Conservation (phyloP, 225 moss, liverwort and hornwort genomes). For the Antitrichia curtipendula region DNA sequence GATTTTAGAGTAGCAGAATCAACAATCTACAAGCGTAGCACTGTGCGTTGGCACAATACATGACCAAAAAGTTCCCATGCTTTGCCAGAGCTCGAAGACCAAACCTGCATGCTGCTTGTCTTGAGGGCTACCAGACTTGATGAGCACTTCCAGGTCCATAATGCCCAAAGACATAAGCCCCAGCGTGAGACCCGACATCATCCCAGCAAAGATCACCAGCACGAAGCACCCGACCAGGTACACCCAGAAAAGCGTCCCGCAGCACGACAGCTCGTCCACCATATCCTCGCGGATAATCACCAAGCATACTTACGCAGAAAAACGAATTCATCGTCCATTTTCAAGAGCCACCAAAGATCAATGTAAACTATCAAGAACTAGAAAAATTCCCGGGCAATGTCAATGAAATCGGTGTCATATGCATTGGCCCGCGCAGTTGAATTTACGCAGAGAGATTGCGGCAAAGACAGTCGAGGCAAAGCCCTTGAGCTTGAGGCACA, state of each 20-base stretch:
- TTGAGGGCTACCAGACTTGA: constrained; percentile 23
- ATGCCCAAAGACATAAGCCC: constrained; percentile 49
- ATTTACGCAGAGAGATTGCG: neutral
- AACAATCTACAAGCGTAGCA: neutral
- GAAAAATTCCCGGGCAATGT: neutral
- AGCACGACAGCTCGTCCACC: constrained; percentile 11
- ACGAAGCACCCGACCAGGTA: constrained; percentile 16
- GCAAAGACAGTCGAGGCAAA: neutral
- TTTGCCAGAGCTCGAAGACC: neutral
- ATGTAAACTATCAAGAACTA: neutral
- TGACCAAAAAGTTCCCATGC: neutral
- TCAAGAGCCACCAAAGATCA: neutral
- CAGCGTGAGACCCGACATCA: constrained; percentile 46
- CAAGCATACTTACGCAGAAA: neutral
- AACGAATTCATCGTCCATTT: neutral
- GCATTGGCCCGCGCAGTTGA: neutral
- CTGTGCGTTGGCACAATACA: neutral
- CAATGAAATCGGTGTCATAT: neutral
- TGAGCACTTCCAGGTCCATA: constrained; percentile 45
- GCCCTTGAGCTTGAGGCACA: neutral
- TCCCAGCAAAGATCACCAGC: constrained; percentile 38
- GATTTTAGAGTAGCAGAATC: neutral
- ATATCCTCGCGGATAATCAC: neutral
- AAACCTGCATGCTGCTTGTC: constrained; percentile 30
- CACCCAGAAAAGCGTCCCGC: constrained; percentile 17